Conservation (phyloP, 208 protist species). For the Leishmania arabica region DNA sequence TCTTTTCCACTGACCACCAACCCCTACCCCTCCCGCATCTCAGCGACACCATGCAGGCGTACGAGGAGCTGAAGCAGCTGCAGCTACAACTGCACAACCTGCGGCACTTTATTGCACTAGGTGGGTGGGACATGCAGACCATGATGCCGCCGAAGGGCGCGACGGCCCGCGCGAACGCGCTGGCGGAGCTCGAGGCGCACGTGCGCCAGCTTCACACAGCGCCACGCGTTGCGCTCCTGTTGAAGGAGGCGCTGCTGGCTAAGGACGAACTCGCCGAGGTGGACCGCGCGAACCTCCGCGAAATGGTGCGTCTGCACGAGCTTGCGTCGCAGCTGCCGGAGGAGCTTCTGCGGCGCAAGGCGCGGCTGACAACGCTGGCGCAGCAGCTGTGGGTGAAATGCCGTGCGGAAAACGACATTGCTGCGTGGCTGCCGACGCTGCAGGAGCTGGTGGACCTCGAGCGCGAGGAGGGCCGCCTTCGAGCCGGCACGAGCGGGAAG, state of each 20-base stretch:
- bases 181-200: slow-evolving; percentile 15
- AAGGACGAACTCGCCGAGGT: not conserved
- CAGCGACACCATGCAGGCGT: slow-evolving; percentile 29
- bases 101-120: slow-evolving; percentile 35
- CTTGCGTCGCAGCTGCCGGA: slow-evolving; percentile 7
- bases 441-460: slow-evolving; percentile 35
- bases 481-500: slow-evolving; percentile 4
- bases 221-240: not conserved
- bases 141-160: slow-evolving; percentile 65
- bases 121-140: slow-evolving; percentile 51
- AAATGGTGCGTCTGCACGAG: not conserved
- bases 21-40: not conserved
- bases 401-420: not conserved
- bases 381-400: slow-evolving; percentile 2
- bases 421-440: slow-evolving; percentile 26
- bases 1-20: not conserved
- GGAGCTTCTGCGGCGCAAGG: not conserved
- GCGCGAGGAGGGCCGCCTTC: slow-evolving; percentile 44
- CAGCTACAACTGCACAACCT: slow-evolving; percentile 49
- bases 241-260: slow-evolving; percentile 8
- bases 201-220: not conserved
- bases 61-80: slow-evolving; percentile 46
- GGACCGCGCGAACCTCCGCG: not conserved
- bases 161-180: slow-evolving; percentile 34
- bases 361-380: not conserved